These are phyloP conservation scores for Histomonas meleagridis DNA, from an alignment of 208 protist species.

Conservation along the genomic window DNA sequence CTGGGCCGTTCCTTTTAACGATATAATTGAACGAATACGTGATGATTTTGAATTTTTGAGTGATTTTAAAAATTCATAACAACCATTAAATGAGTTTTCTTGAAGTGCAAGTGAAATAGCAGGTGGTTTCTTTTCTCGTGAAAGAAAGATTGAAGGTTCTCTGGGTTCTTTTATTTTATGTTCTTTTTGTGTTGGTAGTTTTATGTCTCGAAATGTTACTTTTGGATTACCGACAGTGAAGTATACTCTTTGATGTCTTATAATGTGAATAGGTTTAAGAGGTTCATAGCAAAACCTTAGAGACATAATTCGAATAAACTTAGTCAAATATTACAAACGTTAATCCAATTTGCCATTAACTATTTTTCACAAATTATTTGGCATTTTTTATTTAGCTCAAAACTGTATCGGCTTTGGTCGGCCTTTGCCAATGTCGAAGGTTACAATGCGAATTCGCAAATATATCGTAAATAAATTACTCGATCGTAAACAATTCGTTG, in stretches of 20 bases:
- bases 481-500: constrained; percentile 92
- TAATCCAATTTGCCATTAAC: background rate
- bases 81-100: background rate
- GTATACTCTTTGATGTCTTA: background rate
- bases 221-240: background rate
- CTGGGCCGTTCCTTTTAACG: background rate
- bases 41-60: background rate
- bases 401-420: too few species aligned
- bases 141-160: background rate
- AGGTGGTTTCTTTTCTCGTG: background rate
- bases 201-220: background rate
- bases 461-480: constrained; percentile 98
- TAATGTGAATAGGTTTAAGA: background rate
- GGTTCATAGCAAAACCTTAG: background rate
- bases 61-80: background rate
- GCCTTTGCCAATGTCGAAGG: background rate
- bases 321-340: too few species aligned
- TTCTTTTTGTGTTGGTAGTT: background rate
- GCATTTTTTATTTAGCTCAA: too few species aligned
- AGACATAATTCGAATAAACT: background rate
- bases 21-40: background rate
- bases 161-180: background rate
- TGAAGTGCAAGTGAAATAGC: background rate
- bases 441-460: constrained; percentile 73
- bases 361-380: too few species aligned